phyloP scores from a whole-genome alignment of 371 early-diverging fungal species.

The Mycotypha africana region DNA sequence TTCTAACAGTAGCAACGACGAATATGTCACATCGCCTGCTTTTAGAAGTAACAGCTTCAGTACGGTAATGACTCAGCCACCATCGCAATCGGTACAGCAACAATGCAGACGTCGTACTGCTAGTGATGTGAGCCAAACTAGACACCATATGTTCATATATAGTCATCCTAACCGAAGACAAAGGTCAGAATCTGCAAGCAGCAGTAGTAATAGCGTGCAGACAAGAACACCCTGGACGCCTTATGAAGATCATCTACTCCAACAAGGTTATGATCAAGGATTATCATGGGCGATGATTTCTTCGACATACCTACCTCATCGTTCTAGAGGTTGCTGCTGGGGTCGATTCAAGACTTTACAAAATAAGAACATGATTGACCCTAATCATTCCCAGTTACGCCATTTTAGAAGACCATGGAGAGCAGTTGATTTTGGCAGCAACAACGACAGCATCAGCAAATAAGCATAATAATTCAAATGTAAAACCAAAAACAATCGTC shows the following conservation, averaged over 20 bases:
- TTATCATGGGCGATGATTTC: slow-evolving; percentile 47
- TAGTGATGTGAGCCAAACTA: slow-evolving; percentile 15
- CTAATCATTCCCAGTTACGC: slow-evolving; percentile 20
- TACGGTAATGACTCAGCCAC: background rate
- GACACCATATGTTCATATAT: slow-evolving; percentile 22
- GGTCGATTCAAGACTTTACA: slow-evolving; percentile 47
- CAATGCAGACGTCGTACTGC: slow-evolving; percentile 10
- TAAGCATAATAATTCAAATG: background rate
- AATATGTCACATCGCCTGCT: background rate
- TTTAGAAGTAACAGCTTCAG: slow-evolving; percentile 3
- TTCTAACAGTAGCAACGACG: slow-evolving; percentile 1
- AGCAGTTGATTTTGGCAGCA: slow-evolving; percentile 14
- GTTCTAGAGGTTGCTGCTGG: slow-evolving; percentile 49
- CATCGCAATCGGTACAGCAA: background rate
- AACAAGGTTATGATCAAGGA: slow-evolving; percentile 40
- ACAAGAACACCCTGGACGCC: slow-evolving; percentile 49
- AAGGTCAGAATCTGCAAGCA: slow-evolving; percentile 18
- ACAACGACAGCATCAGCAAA: background rate
- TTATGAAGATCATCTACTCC: slow-evolving; percentile 40
- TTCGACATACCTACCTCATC: slow-evolving; percentile 39
- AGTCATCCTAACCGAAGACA: slow-evolving; percentile 15
- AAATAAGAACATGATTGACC: slow-evolving; percentile 21
- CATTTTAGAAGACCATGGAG: slow-evolving; percentile 26
- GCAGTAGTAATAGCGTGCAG: slow-evolving; percentile 18
- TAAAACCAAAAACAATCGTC: slow-evolving; percentile 7